phyloP scores from a whole-genome alignment of 2,329 filamentous ascomycete genomes.

The Juglanconis oblonga region DNA sequence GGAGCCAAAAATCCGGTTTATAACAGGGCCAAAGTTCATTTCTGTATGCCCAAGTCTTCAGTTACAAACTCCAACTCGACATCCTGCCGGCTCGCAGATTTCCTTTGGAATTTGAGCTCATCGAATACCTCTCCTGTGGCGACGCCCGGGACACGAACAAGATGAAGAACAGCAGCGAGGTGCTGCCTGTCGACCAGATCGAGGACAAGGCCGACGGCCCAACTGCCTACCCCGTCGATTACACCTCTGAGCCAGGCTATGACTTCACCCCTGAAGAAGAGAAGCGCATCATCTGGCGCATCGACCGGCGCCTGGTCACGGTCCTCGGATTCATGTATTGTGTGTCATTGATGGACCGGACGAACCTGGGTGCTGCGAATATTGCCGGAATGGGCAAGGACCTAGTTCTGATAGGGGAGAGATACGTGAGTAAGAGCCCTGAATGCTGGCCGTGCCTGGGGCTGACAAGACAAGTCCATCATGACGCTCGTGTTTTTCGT shows the following conservation, averaged over 20 bases:
- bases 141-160: not conserved
- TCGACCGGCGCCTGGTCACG: conserved; percentile 64
- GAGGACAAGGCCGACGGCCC: conserved; percentile 11
- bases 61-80: too few species aligned
- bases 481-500: conserved; percentile 66
- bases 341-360: conserved; percentile 74
- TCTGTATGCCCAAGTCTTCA: too few species aligned
- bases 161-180: conserved; percentile 29
- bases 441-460: not conserved
- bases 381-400: conserved; percentile 63
- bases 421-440: conserved; percentile 36
- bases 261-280: conserved; percentile 61
- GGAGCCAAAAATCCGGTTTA: too few species aligned
- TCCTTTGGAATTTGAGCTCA: not conserved
- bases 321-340: conserved; percentile 69
- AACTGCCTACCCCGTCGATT: conserved; percentile 23
- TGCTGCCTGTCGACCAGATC: not conserved
- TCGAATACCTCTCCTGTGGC: not conserved
- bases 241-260: conserved; percentile 27
- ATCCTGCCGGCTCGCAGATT: too few species aligned
- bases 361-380: conserved; percentile 69
- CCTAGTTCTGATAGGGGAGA: conserved; percentile 41
- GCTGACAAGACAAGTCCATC: conserved; percentile 1
- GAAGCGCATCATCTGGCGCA: conserved; percentile 62
- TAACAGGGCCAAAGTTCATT: too few species aligned